Conservation (phyloP, 805 yeast genomes). For the Scheffersomyces ergatensis region DNA sequence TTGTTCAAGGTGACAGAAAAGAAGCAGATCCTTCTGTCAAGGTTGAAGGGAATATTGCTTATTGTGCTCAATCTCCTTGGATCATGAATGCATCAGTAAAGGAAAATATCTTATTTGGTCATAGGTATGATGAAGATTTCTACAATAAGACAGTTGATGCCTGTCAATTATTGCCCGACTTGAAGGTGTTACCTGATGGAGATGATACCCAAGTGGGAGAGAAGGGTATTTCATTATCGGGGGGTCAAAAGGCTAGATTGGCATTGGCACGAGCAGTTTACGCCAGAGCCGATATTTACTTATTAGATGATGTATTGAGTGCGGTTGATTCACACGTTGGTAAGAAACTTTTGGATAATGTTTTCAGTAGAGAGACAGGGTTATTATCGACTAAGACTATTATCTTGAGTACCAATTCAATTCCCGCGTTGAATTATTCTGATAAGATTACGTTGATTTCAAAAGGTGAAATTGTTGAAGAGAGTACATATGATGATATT, state of each 20-base stretch:
- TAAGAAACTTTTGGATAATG: constrained; percentile 48
- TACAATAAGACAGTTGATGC: constrained; percentile 45
- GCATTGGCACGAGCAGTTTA: constrained; percentile 70
- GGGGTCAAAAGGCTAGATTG: constrained; percentile 65
- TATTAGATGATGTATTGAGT: constrained; percentile 64
- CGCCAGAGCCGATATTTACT: constrained; percentile 53
- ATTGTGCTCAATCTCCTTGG: constrained; percentile 62
- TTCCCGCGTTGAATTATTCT: constrained; percentile 55
- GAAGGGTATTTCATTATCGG: constrained; percentile 58
- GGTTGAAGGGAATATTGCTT: constrained; percentile 48
- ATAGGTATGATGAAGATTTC: constrained; percentile 37
- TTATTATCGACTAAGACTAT: constrained; percentile 51
- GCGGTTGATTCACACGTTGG: constrained; percentile 77
- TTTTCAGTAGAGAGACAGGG: constrained; percentile 43
- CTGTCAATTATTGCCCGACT: constrained; percentile 49
- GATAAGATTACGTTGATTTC: constrained; percentile 59
- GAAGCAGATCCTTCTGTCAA: constrained; percentile 11
- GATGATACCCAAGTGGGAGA: constrained; percentile 58
- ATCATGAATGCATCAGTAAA: constrained; percentile 49
- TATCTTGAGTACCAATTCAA: constrained; percentile 57
- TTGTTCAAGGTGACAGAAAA: constrained; percentile 8
- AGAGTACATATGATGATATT: constrained; percentile 27
- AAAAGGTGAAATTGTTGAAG: constrained; percentile 53
- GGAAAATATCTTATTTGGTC: constrained; percentile 53
- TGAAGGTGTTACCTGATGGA: constrained; percentile 49